phyloP scores from a whole-genome alignment of 352 stramenopile species.

The Phytophthora parvispora region DNA sequence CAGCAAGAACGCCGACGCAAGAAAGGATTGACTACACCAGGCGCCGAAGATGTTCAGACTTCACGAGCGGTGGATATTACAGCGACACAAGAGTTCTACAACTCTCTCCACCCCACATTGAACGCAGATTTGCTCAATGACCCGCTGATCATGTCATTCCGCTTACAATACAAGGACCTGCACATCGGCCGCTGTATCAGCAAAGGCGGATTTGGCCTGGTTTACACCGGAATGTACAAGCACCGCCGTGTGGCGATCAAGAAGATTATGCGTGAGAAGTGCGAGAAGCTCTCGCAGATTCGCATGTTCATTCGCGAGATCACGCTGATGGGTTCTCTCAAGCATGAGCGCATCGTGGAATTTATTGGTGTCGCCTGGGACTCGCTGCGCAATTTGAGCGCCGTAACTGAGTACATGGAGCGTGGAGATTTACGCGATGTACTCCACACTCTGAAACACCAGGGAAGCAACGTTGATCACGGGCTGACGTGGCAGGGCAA shows the following conservation, averaged over 20 bases:
- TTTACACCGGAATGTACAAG: slow-evolving; percentile 48
- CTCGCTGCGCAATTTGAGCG: slow-evolving; percentile 56
- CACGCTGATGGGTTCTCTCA: slow-evolving; percentile 63
- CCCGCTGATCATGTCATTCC: slow-evolving; percentile 43
- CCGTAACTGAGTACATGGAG: slow-evolving; percentile 84
- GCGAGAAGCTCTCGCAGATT: slow-evolving; percentile 43
- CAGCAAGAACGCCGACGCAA: slow-evolving; percentile 21
- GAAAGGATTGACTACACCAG: slow-evolving; percentile 10
- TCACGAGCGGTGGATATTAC: slow-evolving; percentile 26
- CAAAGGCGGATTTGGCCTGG: slow-evolving; percentile 55
- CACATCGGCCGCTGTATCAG: slow-evolving; percentile 48
- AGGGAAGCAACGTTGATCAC: slow-evolving; percentile 26
- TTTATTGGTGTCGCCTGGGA: slow-evolving; percentile 82
- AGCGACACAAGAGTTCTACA: slow-evolving; percentile 50
- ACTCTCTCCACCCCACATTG: slow-evolving; percentile 47
- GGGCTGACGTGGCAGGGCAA: slow-evolving; percentile 54
- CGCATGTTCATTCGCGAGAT: slow-evolving; percentile 65
- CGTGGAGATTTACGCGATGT: slow-evolving; percentile 74
- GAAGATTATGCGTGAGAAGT: slow-evolving; percentile 48
- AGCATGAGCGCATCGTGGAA: slow-evolving; percentile 75
- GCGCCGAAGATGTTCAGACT: slow-evolving; percentile 24
- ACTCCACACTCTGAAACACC: slow-evolving; percentile 48
- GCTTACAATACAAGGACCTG: slow-evolving; percentile 51
- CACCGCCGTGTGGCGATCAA: slow-evolving; percentile 53
- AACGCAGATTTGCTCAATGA: slow-evolving; percentile 47